Evolutionary conservation across 768 basidiomycete species (phyloP).

Genomic region (Austroboletus eburneus): DNA sequence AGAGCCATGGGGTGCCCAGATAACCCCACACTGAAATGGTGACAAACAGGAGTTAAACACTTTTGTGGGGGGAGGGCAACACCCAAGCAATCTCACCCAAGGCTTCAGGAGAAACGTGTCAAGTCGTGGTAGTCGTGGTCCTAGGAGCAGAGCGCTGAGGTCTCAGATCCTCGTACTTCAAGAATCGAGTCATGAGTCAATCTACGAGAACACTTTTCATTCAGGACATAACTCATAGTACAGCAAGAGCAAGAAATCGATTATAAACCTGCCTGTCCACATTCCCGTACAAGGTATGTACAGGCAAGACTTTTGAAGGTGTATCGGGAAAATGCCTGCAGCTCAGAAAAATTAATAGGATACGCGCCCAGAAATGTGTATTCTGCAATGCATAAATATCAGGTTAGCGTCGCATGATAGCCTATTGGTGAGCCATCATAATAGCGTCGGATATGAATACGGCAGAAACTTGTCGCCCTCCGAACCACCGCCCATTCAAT

Average conservation of each 20-base stretch:
- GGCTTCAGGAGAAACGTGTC: background rate
- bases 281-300: constrained; percentile 29
- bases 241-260: constrained; percentile 28
- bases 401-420: constrained; percentile 19
- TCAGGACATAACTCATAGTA: constrained; percentile 30
- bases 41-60: constrained; percentile 7
- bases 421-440: constrained; percentile 85
- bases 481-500: constrained; percentile 96
- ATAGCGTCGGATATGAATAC: constrained; percentile 90
- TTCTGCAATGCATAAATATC: constrained; percentile 27
- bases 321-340: constrained; percentile 29
- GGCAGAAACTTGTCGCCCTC: constrained; percentile 84
- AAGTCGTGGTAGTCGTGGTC: background rate
- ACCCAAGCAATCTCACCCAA: constrained; percentile 9
- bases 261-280: constrained; percentile 38
- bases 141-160: constrained; percentile 3
- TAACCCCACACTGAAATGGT: constrained; percentile 5
- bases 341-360: constrained; percentile 31
- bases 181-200: constrained; percentile 24
- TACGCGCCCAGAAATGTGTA: constrained; percentile 14
- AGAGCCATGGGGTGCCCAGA: background rate
- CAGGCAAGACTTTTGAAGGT: constrained; percentile 28
- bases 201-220: constrained; percentile 33
- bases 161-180: constrained; percentile 15
- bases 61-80: background rate